Evolutionary conservation across 2,329 filamentous ascomycete species (phyloP), one percentile per base, ranked within the genome.

Genomic region (Akanthomyces muscarius): DNA sequence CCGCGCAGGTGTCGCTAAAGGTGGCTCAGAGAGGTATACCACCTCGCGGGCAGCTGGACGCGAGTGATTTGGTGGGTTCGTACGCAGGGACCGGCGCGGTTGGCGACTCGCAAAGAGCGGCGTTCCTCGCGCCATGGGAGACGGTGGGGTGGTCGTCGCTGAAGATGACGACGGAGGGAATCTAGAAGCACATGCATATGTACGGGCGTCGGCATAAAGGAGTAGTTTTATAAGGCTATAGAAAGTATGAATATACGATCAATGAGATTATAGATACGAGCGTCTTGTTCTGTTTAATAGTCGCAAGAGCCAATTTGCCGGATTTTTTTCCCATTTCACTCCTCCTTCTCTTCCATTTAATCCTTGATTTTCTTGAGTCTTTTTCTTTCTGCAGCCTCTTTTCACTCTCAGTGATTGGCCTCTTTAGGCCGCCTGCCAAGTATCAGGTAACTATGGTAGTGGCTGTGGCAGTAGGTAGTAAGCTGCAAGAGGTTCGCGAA

Each of bases 81-180:
- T 92, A 90, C 78, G 85, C 89, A 1, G 88, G 89, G 0, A 92
- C 89, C 0, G 88, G 89, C 1, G 85, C 80, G 64, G 81, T 86
- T 4, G 84, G 83, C 4, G 90, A 96, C 80, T 89, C 90, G 25
- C 89, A 97, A 75, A 85, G 84, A 66, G 89, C 89, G 7, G 83
- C 92, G 52, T 83, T 95, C 74, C 75, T 96, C 68, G 91, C 93
- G 44, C 95, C 95, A 6, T 98, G 94, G 93, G 80, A 78, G 63
- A 74, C 67, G 50, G 77, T 77, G 25, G 88, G 87, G 0, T 95
- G 91, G 91, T 77, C 79, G 63, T 82, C 80, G 2, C 71, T 91
- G 68, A 76, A 70, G 28, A 61, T 63, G 51, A 69, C 70, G 11
- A 72, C 73, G 13, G 69, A 69, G 51, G 67, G 67, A 4, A 45